phyloP scores from a whole-genome alignment of 148 eudicot genomes.

The Rhododendron simsii region DNA sequence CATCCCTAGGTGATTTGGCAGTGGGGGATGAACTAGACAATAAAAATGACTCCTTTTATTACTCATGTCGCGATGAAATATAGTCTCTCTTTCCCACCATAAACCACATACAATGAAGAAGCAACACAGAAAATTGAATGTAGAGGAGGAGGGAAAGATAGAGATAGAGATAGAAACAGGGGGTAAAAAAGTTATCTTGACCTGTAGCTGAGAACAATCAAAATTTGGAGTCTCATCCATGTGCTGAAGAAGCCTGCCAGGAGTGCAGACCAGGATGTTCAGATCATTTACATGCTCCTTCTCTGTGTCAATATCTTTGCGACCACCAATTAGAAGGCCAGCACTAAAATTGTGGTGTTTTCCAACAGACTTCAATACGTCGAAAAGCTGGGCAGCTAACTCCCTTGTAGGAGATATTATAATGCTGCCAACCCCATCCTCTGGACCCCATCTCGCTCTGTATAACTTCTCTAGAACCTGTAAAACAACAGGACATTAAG shows the following conservation, averaged over 20 bases:
- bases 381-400: conserved; percentile 76
- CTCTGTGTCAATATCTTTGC: conserved; percentile 71
- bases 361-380: conserved; percentile 73
- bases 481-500: not conserved
- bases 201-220: conserved; percentile 95
- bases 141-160: not conserved
- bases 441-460: conserved; percentile 77
- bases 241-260: conserved; percentile 95
- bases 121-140: not conserved
- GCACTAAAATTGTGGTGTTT: conserved; percentile 84
- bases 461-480: conserved; percentile 85
- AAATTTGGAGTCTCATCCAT: conserved; percentile 96
- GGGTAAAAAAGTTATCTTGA: conserved; percentile 17
- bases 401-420: conserved; percentile 94
- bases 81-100: not conserved
- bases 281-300: conserved; percentile 77
- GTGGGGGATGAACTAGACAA: not conserved
- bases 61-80: not conserved
- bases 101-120: not conserved
- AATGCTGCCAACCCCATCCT: conserved; percentile 91
- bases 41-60: not conserved
- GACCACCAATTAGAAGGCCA: conserved; percentile 95
- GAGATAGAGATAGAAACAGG: not conserved
- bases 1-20: not conserved
- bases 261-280: conserved; percentile 88